Percentiles rank a stretch among this genome's conserved stretches.
Conservation (phyloP, 805 yeast genomes). For the Hanseniaspora occidentalis region DNA sequence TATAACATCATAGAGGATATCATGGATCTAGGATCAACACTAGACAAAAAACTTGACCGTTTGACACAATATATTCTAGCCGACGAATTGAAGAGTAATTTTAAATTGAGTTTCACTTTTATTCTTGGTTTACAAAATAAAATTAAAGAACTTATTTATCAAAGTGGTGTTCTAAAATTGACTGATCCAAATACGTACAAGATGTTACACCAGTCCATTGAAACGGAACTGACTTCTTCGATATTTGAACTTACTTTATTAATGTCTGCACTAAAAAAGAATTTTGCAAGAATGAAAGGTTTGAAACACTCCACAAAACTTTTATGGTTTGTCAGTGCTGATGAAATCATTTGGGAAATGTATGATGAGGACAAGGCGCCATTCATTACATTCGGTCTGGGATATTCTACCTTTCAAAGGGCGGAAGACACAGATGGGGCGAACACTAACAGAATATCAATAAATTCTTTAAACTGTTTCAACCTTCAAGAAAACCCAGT, state of each 20-base stretch:
- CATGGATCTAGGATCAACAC: constrained; percentile 24
- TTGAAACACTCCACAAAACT: constrained; percentile 17
- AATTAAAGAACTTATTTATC: constrained; percentile 29
- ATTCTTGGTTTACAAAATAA: constrained; percentile 38
- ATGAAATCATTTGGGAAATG: constrained; percentile 47
- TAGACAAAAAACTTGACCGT: constrained; percentile 31
- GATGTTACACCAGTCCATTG: constrained; percentile 27
- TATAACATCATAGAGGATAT: constrained; percentile 38
- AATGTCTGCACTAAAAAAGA: constrained; percentile 30
- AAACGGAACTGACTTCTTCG: constrained; percentile 23
- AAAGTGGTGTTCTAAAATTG: constrained; percentile 30
- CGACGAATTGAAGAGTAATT: constrained; percentile 33
- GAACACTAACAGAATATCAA: constrained; percentile 33
- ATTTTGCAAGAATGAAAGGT: constrained; percentile 16
- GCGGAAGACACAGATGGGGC: constrained; percentile 42
- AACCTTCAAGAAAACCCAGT: constrained; percentile 35
- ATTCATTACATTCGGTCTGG: constrained; percentile 41
- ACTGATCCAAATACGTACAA: constrained; percentile 23
- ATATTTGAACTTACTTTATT: constrained; percentile 30
- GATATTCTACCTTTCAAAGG: constrained; percentile 34
- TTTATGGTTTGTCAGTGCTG: constrained; percentile 39
- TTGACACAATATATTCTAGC: constrained; percentile 41
- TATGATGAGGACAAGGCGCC: constrained; percentile 35
- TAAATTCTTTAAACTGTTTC: constrained; percentile 38
- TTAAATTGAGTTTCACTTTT: constrained; percentile 26